Percentiles rank a stretch among this genome's conserved stretches.
Evolutionary conservation across 371 early-diverging fungal genomes (phyloP).

Genomic region (Smittium mucronatum): DNA sequence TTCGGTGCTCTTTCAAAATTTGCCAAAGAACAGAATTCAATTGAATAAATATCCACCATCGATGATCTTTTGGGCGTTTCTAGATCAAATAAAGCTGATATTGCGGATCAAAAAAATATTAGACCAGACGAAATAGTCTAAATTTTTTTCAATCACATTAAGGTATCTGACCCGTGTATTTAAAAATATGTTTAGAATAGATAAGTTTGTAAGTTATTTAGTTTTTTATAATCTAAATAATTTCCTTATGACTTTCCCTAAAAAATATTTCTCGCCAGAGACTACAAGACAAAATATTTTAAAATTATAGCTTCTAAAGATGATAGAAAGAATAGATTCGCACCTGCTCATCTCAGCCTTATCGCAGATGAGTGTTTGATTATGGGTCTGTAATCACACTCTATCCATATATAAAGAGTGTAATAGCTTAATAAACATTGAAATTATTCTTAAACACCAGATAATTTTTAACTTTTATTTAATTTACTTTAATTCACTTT

Average conservation of each 20-base stretch:
- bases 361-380: too few relatives aligned
- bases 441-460: too few relatives aligned
- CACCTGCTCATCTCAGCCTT: too few relatives aligned
- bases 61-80: neutral
- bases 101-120: neutral
- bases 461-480: too few relatives aligned
- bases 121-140: neutral
- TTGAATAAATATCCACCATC: neutral
- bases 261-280: neutral
- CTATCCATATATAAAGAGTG: too few relatives aligned
- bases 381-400: too few relatives aligned
- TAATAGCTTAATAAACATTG: too few relatives aligned
- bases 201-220: neutral
- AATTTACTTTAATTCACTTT: too few relatives aligned
- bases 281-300: neutral
- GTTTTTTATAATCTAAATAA: neutral
- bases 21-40: neutral
- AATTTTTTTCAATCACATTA: neutral
- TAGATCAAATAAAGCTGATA: neutral
- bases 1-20: neutral
- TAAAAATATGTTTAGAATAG: neutral
- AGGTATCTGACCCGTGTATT: neutral
- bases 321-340: too few relatives aligned
- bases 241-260: neutral
- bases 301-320: neutral